Percentiles rank a stretch among this genome's conserved stretches.
phyloP scores from a whole-genome alignment of 2,329 filamentous ascomycete genomes.

The Fusarium succisae region DNA sequence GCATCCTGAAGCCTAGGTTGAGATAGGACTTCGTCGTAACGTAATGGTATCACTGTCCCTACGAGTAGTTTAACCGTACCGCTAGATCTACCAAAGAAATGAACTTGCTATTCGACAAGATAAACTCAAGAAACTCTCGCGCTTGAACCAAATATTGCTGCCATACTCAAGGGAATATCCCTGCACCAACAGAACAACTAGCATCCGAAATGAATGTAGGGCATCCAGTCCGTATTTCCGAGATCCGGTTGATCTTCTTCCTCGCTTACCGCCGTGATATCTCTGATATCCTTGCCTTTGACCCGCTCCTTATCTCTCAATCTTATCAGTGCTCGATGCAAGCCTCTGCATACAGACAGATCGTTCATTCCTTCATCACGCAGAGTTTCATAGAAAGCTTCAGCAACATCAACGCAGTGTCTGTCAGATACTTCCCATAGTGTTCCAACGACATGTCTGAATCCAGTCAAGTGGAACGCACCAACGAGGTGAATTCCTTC shows the following conservation, averaged over 20 bases:
- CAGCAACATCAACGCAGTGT: not conserved
- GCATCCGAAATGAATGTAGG: not conserved
- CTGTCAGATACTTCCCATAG: not conserved
- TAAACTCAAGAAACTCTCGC: not conserved
- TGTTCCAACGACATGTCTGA: not conserved
- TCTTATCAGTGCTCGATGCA: not conserved
- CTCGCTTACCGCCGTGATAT: not conserved
- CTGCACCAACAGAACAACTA: fast-evolving
- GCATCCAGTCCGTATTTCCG: not conserved
- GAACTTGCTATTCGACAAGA: too few species aligned
- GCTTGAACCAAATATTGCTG: fast-evolving
- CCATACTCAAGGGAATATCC: fast-evolving
- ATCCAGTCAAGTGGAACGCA: not conserved
- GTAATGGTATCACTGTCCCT: not conserved
- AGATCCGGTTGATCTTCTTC: not conserved
- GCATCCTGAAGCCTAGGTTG: not conserved
- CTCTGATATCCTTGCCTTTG: not conserved
- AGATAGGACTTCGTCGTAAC: fast-evolving
- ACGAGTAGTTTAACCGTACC: fast-evolving
- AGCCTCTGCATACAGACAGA: not conserved
- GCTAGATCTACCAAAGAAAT: too few species aligned
- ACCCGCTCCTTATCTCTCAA: not conserved
- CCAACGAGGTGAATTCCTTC: not conserved
- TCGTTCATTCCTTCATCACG: not conserved
- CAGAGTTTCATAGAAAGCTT: not conserved